A percentile compares a stretch with the other conserved stretches of the same genome.
phyloP scores from a whole-genome alignment of 495 filamentous ascomycete species.

The Xylaria bambusicola region DNA sequence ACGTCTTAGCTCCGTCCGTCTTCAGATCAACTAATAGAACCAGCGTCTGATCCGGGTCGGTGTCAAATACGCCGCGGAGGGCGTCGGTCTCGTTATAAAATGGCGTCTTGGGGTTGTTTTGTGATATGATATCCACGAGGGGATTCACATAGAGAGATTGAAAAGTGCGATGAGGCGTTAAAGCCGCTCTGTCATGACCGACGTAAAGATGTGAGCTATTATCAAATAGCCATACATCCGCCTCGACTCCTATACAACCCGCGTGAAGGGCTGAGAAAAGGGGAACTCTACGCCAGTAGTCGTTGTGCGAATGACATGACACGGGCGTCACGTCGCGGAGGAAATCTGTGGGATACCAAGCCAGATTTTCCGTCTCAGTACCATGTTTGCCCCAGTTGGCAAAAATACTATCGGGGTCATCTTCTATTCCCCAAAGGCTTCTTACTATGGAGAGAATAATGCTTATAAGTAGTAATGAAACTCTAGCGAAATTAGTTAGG shows the following conservation, averaged over 20 bases:
- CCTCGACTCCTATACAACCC: conserved; percentile 76
- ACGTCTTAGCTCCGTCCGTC: conserved; percentile 49
- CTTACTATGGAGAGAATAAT: conserved; percentile 54
- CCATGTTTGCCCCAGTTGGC: conserved; percentile 55
- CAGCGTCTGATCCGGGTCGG: conserved; percentile 60
- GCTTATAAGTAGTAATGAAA: conserved; percentile 37
- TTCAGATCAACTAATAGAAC: conserved; percentile 77
- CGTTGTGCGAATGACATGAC: conserved; percentile 81
- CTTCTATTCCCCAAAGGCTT: conserved; percentile 52
- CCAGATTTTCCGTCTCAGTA: conserved; percentile 48
- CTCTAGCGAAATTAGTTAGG: conserved; percentile 29
- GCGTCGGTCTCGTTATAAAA: conserved; percentile 39
- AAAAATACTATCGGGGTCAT: conserved; percentile 57
- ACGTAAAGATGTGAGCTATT: conserved; percentile 59
- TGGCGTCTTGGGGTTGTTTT: conserved; percentile 51
- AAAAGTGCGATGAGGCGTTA: conserved; percentile 60
- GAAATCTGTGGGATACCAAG: conserved; percentile 75
- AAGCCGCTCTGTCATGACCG: conserved; percentile 56
- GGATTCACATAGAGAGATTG: conserved; percentile 65
- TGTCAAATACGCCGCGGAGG: conserved; percentile 62
- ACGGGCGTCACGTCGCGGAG: conserved; percentile 70
- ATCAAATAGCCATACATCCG: conserved; percentile 83
- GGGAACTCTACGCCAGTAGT: conserved; percentile 85
- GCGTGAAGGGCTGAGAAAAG: conserved; percentile 62
- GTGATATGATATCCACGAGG: conserved; percentile 57